Percentiles rank a stretch among this genome's conserved stretches.
Conservation (phyloP, 2,329 filamentous ascomycete genomes). For the Coniochaeta sp. region DNA sequence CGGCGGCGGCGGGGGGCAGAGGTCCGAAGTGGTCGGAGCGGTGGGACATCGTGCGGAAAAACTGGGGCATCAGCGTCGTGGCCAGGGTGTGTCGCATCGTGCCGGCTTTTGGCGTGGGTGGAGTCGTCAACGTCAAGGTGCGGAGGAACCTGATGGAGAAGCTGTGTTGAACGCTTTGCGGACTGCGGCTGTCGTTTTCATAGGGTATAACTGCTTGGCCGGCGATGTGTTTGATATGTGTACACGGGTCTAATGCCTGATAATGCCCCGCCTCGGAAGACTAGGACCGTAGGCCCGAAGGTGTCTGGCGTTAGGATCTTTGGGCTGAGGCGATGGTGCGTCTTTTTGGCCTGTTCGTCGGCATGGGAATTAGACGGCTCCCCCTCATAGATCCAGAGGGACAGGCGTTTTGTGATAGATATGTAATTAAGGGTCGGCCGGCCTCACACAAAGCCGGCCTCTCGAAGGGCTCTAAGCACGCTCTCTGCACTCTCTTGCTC, state of each 20-base stretch:
- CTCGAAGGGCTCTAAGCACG: slow-evolving; percentile 34
- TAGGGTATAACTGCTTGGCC: not conserved
- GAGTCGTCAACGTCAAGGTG: slow-evolving; percentile 74
- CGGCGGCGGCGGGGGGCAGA: slow-evolving; percentile 20
- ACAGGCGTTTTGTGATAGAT: slow-evolving; percentile 6
- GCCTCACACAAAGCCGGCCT: slow-evolving; percentile 30
- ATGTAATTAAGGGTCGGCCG: not conserved
- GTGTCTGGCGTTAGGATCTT: not conserved
- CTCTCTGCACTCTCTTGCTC: slow-evolving; percentile 29
- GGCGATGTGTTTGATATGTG: not conserved
- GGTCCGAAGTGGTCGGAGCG: slow-evolving; percentile 46
- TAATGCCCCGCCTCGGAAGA: not conserved
- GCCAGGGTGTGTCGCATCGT: slow-evolving; percentile 80
- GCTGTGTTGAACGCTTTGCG: slow-evolving; percentile 28
- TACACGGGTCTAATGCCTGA: not conserved
- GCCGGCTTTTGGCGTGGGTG: slow-evolving; percentile 82
- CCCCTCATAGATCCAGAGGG: not conserved
- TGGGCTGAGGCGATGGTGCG: not conserved
- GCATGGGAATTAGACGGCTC: not conserved
- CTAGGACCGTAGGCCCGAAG: not conserved
- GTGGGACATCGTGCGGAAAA: slow-evolving; percentile 58
- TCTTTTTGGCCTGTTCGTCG: not conserved
- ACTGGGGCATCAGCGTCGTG: slow-evolving; percentile 67
- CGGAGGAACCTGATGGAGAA: slow-evolving; percentile 59
- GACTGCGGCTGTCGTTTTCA: not conserved